Conservation (phyloP, 139 green algal genomes). For the Volvox reticuliferus region DNA sequence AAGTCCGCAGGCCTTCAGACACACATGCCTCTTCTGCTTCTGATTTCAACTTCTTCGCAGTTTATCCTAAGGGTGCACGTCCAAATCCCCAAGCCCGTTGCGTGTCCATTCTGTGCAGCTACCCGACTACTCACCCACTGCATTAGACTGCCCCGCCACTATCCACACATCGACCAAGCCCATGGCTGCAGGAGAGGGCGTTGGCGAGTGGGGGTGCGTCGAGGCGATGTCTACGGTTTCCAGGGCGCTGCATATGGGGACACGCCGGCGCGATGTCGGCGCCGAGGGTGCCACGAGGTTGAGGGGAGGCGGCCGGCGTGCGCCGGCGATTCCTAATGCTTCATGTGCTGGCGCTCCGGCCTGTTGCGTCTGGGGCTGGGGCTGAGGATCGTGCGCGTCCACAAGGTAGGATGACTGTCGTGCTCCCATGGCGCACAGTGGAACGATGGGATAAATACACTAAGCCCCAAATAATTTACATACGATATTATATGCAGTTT, state of each 20-base stretch:
- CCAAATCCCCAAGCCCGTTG: too few species aligned
- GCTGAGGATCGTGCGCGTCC: background rate
- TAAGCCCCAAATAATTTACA: too few species aligned
- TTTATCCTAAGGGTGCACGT: too few species aligned
- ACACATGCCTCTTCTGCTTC: too few species aligned
- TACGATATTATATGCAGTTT: too few species aligned
- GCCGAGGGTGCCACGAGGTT: background rate
- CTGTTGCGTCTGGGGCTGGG: background rate
- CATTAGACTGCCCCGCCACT: conserved; percentile 29
- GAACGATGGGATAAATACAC: background rate
- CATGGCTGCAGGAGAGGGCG: background rate
- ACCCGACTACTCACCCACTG: background rate
- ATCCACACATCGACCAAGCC: conserved; percentile 37
- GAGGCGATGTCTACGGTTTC: conserved; percentile 12
- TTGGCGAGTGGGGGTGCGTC: conserved; percentile 35
- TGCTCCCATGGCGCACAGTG: background rate
- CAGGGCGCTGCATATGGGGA: conserved; percentile 3
- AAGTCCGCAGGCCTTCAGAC: too few species aligned
- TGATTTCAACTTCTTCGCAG: too few species aligned
- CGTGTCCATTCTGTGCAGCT: too few species aligned
- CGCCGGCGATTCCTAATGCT: background rate
- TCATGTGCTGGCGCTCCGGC: background rate
- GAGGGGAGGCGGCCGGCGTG: background rate
- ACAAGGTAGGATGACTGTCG: conserved; percentile 28
- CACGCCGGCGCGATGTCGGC: background rate